These are phyloP conservation scores for Yamadazyma sp. DNA, from an alignment of 805 yeast species.

Conservation along the genomic window DNA sequence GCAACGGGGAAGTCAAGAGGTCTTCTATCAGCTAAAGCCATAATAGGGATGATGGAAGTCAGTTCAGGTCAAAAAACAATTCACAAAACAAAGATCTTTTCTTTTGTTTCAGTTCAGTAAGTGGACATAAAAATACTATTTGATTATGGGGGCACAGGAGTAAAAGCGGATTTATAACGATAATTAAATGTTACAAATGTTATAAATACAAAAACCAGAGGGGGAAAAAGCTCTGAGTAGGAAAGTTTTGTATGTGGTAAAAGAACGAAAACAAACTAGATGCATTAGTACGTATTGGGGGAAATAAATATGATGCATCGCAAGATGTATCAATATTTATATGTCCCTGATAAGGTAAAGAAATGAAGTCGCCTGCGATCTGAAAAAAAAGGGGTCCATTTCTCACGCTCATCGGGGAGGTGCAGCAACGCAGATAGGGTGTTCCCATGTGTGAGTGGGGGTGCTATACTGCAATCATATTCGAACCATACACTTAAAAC, in stretches of 20 bases:
- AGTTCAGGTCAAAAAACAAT: conserved; percentile 5
- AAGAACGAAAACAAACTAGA: conserved; percentile 10
- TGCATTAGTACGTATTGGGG: conserved; percentile 6
- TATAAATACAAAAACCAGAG: no score
- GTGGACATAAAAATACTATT: conserved; percentile 1
- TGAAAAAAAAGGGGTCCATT: no score
- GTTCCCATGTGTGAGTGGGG: background rate
- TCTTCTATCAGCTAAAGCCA: conserved; percentile 71
- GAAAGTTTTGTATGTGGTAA: conserved; percentile 3
- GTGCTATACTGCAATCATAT: background rate
- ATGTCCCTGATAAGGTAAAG: no score
- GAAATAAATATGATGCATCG: no score
- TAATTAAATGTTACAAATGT: conserved; percentile 20
- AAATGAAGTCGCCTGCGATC: no score
- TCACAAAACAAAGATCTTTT: conserved; percentile 2
- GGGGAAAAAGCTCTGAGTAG: no score
- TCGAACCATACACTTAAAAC: conserved; percentile 8
- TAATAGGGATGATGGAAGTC: conserved; percentile 19
- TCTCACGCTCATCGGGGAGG: conserved; percentile 8
- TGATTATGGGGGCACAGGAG: conserved; percentile 1
- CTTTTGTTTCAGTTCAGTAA: conserved; percentile 1
- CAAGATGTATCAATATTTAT: no score
- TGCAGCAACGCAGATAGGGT: background rate
- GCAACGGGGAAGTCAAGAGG: conserved; percentile 55
- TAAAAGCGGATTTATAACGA: conserved; percentile 14